Percentiles rank a stretch among this genome's conserved stretches.
phyloP scores from a whole-genome alignment of 169 alveolate species.

The Plasmodium falciparum region DNA sequence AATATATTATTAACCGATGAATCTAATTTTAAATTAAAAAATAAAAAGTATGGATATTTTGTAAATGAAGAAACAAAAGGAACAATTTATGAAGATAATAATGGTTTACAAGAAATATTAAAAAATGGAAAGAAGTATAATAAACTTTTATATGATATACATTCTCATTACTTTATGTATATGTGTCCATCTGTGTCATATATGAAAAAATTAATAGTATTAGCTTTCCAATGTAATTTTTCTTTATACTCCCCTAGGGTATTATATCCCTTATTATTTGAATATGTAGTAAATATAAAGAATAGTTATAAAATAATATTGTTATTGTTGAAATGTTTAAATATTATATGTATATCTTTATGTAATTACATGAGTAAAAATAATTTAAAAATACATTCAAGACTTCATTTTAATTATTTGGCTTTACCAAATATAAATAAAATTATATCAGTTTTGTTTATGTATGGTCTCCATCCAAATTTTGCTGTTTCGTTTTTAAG shows the following conservation, averaged over 20 bases:
- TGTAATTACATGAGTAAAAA: slow-evolving; percentile 52
- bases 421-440: slow-evolving; percentile 62
- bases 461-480: slow-evolving; percentile 43
- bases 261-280: slow-evolving; percentile 56
- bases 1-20: slow-evolving; percentile 55
- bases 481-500: slow-evolving; percentile 62
- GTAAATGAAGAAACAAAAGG: slow-evolving; percentile 30
- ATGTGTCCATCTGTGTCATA: slow-evolving; percentile 50
- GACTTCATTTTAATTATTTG: slow-evolving; percentile 55
- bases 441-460: slow-evolving; percentile 47
- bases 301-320: slow-evolving; percentile 24
- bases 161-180: slow-evolving; percentile 47
- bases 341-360: slow-evolving; percentile 60
- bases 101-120: slow-evolving; percentile 19
- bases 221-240: slow-evolving; percentile 62
- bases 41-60: slow-evolving; percentile 32
- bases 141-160: slow-evolving; percentile 40
- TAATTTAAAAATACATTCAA: slow-evolving; percentile 61
- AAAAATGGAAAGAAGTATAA: slow-evolving; percentile 28
- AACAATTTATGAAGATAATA: slow-evolving; percentile 16
- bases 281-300: slow-evolving; percentile 39
- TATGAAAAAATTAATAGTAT: slow-evolving; percentile 42
- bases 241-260: slow-evolving; percentile 63
- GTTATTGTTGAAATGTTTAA: slow-evolving; percentile 34
- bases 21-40: slow-evolving; percentile 22